Conservation (phyloP, 2,329 filamentous ascomycete genomes). For the Helicocarpus griseus region DNA sequence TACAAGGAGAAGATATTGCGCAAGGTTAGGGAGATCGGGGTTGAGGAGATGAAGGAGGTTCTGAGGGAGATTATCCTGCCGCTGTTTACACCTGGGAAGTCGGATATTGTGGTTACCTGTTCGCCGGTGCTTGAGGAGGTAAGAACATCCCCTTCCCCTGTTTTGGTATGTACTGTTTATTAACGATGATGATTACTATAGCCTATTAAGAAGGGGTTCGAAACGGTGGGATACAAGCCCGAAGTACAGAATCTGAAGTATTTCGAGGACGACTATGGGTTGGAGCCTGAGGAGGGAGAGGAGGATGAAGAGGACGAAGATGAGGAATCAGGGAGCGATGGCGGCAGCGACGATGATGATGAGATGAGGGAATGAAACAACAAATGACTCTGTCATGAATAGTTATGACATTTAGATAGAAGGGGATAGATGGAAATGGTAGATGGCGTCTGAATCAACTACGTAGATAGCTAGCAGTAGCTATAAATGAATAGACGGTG, state of each 20-base stretch:
- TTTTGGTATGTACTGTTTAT: conserved; percentile 8
- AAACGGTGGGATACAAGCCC: conserved; percentile 66
- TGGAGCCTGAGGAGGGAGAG: conserved; percentile 54
- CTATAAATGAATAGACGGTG: neutral
- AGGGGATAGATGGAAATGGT: neutral
- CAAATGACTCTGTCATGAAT: too few species aligned
- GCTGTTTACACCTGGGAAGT: conserved; percentile 67
- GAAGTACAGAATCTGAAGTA: conserved; percentile 62
- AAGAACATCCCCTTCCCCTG: conserved; percentile 27
- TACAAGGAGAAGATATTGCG: conserved; percentile 70
- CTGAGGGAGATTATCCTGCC: conserved; percentile 68
- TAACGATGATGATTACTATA: conserved; percentile 33
- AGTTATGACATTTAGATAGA: too few species aligned
- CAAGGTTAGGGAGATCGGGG: conserved; percentile 64
- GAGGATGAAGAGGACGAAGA: conserved; percentile 48
- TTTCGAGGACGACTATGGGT: conserved; percentile 85
- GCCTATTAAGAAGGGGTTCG: conserved; percentile 67
- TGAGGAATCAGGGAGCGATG: conserved; percentile 37
- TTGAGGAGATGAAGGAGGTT: conserved; percentile 65
- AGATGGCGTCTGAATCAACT: too few species aligned
- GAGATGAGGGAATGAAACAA: neutral
- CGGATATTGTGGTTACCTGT: conserved; percentile 83
- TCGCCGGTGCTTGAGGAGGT: conserved; percentile 78
- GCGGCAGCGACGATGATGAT: conserved; percentile 37
- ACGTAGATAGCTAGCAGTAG: neutral